phyloP scores from a whole-genome alignment of 306 rosid species.

The Cyamopsis tetragonoloba region DNA sequence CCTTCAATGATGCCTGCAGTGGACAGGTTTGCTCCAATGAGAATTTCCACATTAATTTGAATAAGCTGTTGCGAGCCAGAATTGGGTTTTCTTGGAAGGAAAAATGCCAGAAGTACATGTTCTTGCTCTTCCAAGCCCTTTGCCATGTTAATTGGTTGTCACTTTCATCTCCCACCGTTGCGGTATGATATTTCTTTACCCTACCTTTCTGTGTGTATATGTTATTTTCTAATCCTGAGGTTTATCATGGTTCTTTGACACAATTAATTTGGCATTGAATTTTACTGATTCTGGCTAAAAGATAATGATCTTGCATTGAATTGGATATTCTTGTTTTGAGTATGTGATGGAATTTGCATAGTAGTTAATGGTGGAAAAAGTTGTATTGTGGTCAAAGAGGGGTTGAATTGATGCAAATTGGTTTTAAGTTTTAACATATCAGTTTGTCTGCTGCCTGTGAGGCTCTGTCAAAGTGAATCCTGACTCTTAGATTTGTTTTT shows the following conservation, averaged over 20 bases:
- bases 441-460: too few relatives aligned
- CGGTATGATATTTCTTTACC: slow-evolving; percentile 3
- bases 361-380: too few relatives aligned
- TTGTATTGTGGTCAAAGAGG: too few relatives aligned
- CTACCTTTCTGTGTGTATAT: background rate
- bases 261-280: background rate
- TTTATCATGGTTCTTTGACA: too few relatives aligned
- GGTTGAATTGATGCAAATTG: too few relatives aligned
- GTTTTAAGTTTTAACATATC: too few relatives aligned
- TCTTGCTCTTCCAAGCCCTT: background rate
- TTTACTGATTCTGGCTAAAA: background rate
- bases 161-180: background rate
- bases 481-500: too few relatives aligned
- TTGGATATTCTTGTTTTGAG: too few relatives aligned
- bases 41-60: background rate
- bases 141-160: slow-evolving; percentile 3
- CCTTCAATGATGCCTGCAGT: slow-evolving; percentile 1
- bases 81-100: slow-evolving; percentile 24
- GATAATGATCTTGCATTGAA: background rate
- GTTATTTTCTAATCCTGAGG: background rate
- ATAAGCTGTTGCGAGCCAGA: background rate
- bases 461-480: too few relatives aligned
- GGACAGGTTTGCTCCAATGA: background rate
- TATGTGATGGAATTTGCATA: too few relatives aligned
- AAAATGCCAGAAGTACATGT: slow-evolving; percentile 3